Conservation (phyloP, 129 eudicot genomes). For the Heracleum sosnowskyi region DNA sequence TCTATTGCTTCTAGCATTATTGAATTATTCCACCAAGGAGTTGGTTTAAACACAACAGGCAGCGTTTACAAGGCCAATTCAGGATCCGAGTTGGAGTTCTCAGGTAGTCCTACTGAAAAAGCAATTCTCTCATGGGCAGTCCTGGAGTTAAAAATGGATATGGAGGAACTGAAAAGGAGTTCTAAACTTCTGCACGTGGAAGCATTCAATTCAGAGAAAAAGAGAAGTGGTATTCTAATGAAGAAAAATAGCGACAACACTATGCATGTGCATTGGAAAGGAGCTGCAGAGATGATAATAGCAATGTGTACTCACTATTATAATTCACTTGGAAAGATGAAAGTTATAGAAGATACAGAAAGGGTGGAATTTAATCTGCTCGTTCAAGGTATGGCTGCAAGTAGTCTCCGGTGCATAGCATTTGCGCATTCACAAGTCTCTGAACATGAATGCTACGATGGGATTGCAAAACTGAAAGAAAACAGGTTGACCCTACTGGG, state of each 20-base stretch:
- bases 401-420: conserved; percentile 42
- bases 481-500: conserved; percentile 26
- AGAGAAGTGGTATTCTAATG: conserved; percentile 29
- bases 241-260: conserved; percentile 22
- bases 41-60: conserved; percentile 41
- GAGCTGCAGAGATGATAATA: conserved; percentile 51
- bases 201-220: conserved; percentile 42
- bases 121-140: conserved; percentile 46
- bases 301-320: conserved; percentile 33
- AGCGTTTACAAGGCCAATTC: conserved; percentile 18
- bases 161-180: conserved; percentile 21
- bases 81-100: conserved; percentile 16
- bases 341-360: conserved; percentile 15
- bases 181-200: conserved; percentile 25
- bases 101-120: conserved; percentile 42
- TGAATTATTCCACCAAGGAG: conserved; percentile 24
- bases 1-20: conserved; percentile 16
- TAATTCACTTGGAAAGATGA: conserved; percentile 18
- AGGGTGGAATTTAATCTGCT: conserved; percentile 18
- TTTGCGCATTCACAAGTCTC: conserved; percentile 25
- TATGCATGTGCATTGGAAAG: conserved; percentile 50
- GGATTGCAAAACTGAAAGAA: conserved; percentile 5
- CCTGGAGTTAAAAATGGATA: conserved; percentile 25
- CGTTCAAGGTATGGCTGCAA: conserved; percentile 43
- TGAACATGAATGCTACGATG: not conserved